A percentile compares a stretch with the other conserved stretches of the same genome.
phyloP scores from a whole-genome alignment of 2,329 filamentous ascomycete species.

The Arthrobotrys entomopaga region DNA sequence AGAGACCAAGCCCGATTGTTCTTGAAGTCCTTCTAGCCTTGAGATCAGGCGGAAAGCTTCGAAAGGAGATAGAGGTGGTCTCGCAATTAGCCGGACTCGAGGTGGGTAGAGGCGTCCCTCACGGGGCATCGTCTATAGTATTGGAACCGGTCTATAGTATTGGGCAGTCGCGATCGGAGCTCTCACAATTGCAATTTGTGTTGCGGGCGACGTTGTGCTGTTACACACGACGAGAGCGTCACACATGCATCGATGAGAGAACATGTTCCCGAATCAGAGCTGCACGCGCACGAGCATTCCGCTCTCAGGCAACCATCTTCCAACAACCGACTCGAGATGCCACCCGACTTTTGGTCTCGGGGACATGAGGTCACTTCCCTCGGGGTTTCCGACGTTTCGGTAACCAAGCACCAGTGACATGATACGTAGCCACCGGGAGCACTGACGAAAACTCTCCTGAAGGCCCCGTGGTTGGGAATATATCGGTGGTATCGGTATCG shows the following conservation, averaged over 20 bases:
- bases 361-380: not conserved
- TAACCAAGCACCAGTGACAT: not conserved
- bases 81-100: too few species aligned
- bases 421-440: not conserved
- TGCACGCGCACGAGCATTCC: not conserved
- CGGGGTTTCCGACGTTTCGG: not conserved
- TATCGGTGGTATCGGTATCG: conserved; percentile 5
- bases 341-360: too few species aligned
- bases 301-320: not conserved
- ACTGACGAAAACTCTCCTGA: not conserved
- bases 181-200: not conserved
- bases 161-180: too few species aligned
- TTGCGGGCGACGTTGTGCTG: conserved; percentile 30
- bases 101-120: too few species aligned
- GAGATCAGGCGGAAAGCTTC: too few species aligned
- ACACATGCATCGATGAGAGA: not conserved
- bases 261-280: conserved; percentile 1
- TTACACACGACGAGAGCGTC: conserved; percentile 25
- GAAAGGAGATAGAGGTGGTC: too few species aligned
- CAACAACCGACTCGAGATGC: not conserved
- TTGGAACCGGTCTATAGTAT: too few species aligned
- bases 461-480: not conserved
- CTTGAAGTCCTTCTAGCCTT: too few species aligned
- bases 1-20: not conserved
- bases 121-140: too few species aligned